Base-by-base conservation (phyloP, 257 asterid species). In the Apocynum venetum region DNA sequence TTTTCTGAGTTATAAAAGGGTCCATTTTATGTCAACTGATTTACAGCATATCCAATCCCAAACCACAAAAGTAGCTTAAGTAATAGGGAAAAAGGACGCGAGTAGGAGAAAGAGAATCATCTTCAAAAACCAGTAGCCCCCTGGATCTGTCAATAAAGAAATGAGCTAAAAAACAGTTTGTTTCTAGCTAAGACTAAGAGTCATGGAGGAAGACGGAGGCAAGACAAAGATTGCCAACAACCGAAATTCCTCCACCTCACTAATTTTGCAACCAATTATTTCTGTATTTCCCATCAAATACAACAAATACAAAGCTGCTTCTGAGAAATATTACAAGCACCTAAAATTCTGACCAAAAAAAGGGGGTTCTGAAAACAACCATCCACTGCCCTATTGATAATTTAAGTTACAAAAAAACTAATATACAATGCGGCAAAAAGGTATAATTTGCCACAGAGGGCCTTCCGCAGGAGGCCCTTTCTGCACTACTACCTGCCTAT, bases 271-370 rank as follows among this genome's bases (percentile, higher is more conserved):
- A 88, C 85, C 80, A 86, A 84, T 89, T 88, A 88, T 89, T 92
- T 85, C 85, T 91, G 96, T 81, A 89, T 86, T 82, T 79, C 87
- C 87, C 88, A 87, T 87, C 92, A 83, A 85, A 90, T 92, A 92
- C 98, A 94, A 90, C 94, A 92, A 88, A 88, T 88, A 90, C 92
- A 86, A 84, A 79, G 76, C 77, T 57, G 88, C 79, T 82, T 83
- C 92, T 83, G 89, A 19, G 86, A 55, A 55, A 89, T 83, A 83
- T 82, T 88, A 91, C 89, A 89, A 79, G 69, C 76, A 86, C 86
- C 93, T 86, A 91, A 78, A 80, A 84, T 76, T 31, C 81, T 82
- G 80, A 77, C 82, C 77, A 83, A 87, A 75, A 76, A 77, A 20
- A 20, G 31, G 79, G 66, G 77, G 71, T 73, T 65, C 74, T 63